phyloP scores from a whole-genome alignment of 2,329 filamentous ascomycete genomes.

The Fusarium oligoseptatum region DNA sequence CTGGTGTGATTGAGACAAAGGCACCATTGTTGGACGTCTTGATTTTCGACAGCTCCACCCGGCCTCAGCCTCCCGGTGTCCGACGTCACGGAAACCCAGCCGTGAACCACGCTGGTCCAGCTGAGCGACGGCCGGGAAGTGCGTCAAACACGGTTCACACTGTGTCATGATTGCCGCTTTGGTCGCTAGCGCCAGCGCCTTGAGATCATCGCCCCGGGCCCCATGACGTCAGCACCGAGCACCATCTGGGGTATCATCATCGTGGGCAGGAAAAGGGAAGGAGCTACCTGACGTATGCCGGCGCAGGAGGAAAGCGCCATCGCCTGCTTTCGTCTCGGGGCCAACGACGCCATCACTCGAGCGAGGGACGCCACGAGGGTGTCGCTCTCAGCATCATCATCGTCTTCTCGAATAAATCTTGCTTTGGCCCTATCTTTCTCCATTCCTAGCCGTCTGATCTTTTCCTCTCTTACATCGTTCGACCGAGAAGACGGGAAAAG shows the following conservation, averaged over 20 bases:
- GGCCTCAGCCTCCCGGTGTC: not conserved
- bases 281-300: constrained; percentile 42
- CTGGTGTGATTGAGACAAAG: not conserved
- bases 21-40: not conserved
- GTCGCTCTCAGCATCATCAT: constrained; percentile 33
- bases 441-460: not conserved
- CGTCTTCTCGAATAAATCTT: constrained; percentile 41
- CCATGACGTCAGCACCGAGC: constrained; percentile 43
- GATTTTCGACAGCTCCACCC: not conserved
- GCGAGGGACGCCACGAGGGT: constrained; percentile 34
- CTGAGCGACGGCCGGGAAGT: constrained; percentile 15
- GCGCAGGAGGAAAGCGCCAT: constrained; percentile 34
- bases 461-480: constrained; percentile 3
- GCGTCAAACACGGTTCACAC: constrained; percentile 18
- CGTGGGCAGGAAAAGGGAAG: constrained; percentile 27
- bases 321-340: constrained; percentile 27
- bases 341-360: constrained; percentile 34
- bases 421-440: constrained; percentile 24
- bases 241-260: constrained; percentile 42
- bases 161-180: constrained; percentile 15
- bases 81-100: constrained; percentile 4
- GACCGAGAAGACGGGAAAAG: not conserved
- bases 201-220: constrained; percentile 42
- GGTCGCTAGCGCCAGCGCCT: constrained; percentile 28
- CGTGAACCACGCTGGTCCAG: constrained; percentile 10